Evolutionary conservation across 2,329 filamentous ascomycete species (phyloP).

Genomic region (Coleophoma crateriformis): DNA sequence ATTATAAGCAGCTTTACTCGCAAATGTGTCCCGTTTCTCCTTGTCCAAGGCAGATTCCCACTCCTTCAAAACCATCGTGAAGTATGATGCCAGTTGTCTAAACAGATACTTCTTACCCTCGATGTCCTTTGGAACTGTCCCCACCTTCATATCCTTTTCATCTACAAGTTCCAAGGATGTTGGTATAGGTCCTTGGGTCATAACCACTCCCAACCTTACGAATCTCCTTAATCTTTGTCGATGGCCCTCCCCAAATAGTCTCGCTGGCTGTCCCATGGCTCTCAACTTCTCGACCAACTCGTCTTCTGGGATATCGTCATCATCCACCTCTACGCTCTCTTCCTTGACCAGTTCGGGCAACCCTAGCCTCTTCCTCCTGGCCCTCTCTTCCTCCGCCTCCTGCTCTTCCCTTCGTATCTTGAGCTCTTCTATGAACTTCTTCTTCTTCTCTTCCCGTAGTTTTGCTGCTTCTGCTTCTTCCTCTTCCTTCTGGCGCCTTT

Average conservation of each 20-base stretch:
- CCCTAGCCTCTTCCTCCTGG: constrained; percentile 69
- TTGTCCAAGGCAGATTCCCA: constrained; percentile 77
- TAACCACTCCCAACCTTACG: constrained; percentile 52
- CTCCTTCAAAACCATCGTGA: constrained; percentile 88
- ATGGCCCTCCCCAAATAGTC: constrained; percentile 79
- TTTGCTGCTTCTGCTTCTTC: constrained; percentile 68
- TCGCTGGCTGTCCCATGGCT: constrained; percentile 64
- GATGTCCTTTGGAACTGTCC: constrained; percentile 53
- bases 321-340: constrained; percentile 37
- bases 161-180: constrained; percentile 76
- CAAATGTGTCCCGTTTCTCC: constrained; percentile 58
- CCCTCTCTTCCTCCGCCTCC: constrained; percentile 67
- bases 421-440: constrained; percentile 76
- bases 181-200: constrained; percentile 76
- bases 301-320: constrained; percentile 64
- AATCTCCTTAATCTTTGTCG: constrained; percentile 65
- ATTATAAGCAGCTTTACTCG: constrained; percentile 75
- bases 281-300: constrained; percentile 66
- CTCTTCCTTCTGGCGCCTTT: constrained; percentile 87
- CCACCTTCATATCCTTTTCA: constrained; percentile 85
- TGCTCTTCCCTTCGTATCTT: constrained; percentile 62
- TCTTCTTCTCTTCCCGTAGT: constrained; percentile 75
- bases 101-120: constrained; percentile 68
- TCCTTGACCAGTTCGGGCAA: constrained; percentile 65
- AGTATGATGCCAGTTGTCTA: constrained; percentile 88